Base-by-base conservation (phyloP, 1,284 basidiomycete species). In the Pseudozyma hubeiensis region DNA sequence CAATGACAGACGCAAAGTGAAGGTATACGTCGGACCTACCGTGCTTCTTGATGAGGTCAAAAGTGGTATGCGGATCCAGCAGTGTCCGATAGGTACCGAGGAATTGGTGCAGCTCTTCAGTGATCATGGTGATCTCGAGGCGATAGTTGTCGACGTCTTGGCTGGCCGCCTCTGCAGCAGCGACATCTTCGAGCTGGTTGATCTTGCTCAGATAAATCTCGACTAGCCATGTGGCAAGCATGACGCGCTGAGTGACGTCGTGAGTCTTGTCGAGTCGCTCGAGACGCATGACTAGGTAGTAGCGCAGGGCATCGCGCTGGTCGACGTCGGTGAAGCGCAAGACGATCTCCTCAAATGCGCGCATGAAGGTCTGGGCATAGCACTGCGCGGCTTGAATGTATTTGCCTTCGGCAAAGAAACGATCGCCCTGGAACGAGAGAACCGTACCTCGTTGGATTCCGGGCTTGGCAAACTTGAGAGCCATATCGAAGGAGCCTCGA, bases 191-290 rank as follows among this genome's bases (percentile, higher is more conserved):
- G 50, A 98, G 87, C 73, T 96, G 93, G 81, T 97, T 96, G 84
- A 94, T 94, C 86, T 97, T 98, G 85, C 91, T 92, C 24, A 99
- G 89, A 83, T 95, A 98, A 75, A 99, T 94, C 85, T 99, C 97
- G 33, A 97, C 91, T 7, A 99, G 90, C 97, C 97, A 99, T 0
- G 95, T 98, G 1, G 97, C 94, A 8, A 99, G 87, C 91, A 99
- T 96, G 91, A 96, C 94, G 35, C 97, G 89, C 84, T 97, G 94
- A 0, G 93, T 94, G 48, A 93, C 78, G 77, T 97, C 93, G 31
- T 56, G 45, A 46, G 88, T 89, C 86, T 91, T 93, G 64, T 86
- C 90, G 86, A 83, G 90, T 89, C 92, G 87, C 81, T 97, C 94
- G 45, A 99, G 87, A 31, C 93, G 88, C 19, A 93, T 91, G 16